Conservation (phyloP, 169 alveolate genomes). For the Plasmodium billcollinsi region DNA sequence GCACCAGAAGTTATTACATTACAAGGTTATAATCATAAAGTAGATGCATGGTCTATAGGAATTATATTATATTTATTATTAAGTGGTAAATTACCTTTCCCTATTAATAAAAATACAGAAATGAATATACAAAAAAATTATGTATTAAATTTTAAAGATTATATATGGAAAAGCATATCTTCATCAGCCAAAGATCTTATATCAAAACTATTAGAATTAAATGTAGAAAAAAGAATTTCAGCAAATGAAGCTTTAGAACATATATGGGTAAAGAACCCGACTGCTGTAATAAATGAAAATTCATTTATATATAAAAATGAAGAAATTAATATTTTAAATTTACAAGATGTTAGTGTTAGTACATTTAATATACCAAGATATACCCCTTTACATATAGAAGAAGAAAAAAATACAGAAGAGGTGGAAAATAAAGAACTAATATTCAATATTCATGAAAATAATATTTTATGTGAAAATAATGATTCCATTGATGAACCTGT, state of each 20-base stretch:
- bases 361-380: conserved; percentile 77
- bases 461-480: conserved; percentile 52
- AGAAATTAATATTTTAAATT: conserved; percentile 60
- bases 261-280: conserved; percentile 89
- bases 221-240: conserved; percentile 85
- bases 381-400: conserved; percentile 42
- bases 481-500: conserved; percentile 71
- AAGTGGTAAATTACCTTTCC: conserved; percentile 93
- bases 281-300: conserved; percentile 89
- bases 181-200: conserved; percentile 89
- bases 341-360: conserved; percentile 76
- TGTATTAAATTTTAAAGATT: conserved; percentile 84
- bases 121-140: conserved; percentile 77
- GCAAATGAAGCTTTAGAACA: conserved; percentile 91
- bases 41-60: conserved; percentile 94
- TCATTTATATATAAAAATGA: conserved; percentile 70
- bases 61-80: conserved; percentile 91
- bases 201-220: conserved; percentile 78
- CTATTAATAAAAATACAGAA: conserved; percentile 83
- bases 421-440: conserved; percentile 20
- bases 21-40: conserved; percentile 92
- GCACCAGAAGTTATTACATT: conserved; percentile 94
- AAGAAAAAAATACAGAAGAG: conserved; percentile 40
- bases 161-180: conserved; percentile 86
- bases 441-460: conserved; percentile 29